Evolutionary conservation across 202 grass and related monocot species (phyloP), one percentile per base, ranked within the genome.

Genomic region (Schoenoplectus triqueter): DNA sequence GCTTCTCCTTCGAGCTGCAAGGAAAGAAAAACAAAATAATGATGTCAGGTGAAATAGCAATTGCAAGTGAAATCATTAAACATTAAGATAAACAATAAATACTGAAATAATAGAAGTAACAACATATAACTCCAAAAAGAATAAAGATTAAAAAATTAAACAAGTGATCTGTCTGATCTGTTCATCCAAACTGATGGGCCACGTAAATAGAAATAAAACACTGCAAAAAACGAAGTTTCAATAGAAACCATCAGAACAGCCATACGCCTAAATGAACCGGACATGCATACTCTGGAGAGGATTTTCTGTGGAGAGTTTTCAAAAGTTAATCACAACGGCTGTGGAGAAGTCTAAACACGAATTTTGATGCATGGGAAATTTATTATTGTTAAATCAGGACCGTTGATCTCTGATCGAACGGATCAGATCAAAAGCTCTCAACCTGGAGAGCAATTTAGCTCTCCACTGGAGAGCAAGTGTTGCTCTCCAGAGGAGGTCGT

Each of bases 1-100:
- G 94, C 84, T 91, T 96, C 94, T 96, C 94, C 94, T 97, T 97
- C 73, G 94, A 97, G 91, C 94, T 97, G 91, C 80, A 86, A 73
- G 72, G 31, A 9, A 50, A 77, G 55, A n/a, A 11, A 66, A 87
- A 52, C 10, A 46, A 68, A 51, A 85, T 2, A 90, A 89, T 19
- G 13, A 46, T 79, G 75, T 62, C 2, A 79, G 55, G 15, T 11
- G 11, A 79, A 79, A 42, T 8, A 65, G 19, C 20, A 80, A 52
- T 48, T 9, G 61, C 61, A 54, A 55, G 60, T 67, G 7, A 1
- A 52, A 31, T 31, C 31, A 31, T 31, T 31, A 31, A 31, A 31
- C 31, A 31, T 31, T 31, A 31, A 31, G 31, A 31, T 31, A 31
- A 75, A 57, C 13, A 86, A 66, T 64, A 45, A 42, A 79, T 46